These are phyloP conservation scores for Talaromyces pinophilus DNA, from an alignment of 2,329 filamentous ascomycete species.

Conservation along the genomic window DNA sequence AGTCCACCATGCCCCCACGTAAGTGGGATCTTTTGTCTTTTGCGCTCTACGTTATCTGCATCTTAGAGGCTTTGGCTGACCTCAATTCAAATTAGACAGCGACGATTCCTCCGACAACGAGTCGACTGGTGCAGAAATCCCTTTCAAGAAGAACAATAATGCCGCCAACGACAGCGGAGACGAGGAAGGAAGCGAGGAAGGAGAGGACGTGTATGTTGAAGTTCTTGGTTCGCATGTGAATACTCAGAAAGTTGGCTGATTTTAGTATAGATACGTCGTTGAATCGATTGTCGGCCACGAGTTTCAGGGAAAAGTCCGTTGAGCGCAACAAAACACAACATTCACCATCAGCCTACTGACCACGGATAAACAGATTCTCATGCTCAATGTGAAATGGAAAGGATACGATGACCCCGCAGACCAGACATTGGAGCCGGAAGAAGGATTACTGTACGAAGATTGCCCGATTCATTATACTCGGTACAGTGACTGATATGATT, in stretches of 20 bases:
- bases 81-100: constrained; percentile 29
- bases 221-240: not conserved
- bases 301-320: constrained; percentile 39
- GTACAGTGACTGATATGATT: constrained; percentile 26
- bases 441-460: constrained; percentile 43
- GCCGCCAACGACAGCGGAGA: constrained; percentile 29
- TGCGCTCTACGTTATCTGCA: constrained; percentile 18
- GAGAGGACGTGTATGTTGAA: constrained; percentile 18
- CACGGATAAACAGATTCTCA: constrained; percentile 35
- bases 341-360: constrained; percentile 15
- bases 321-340: not conserved
- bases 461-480: not conserved
- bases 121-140: constrained; percentile 40
- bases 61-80: not conserved
- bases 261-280: constrained; percentile 40
- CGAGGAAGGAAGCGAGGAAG: constrained; percentile 34
- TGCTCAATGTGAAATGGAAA: constrained; percentile 51
- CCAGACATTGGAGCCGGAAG: constrained; percentile 50
- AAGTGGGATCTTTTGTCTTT: constrained; percentile 30
- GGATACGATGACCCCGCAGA: constrained; percentile 48
- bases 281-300: constrained; percentile 43
- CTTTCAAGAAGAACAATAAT: constrained; percentile 32
- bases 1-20: constrained; percentile 43
- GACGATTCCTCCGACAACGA: constrained; percentile 41
- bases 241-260: not conserved